Evolutionary conservation across 2,329 filamentous ascomycete species (phyloP), one percentile per base, ranked within the genome.

Genomic region (Sclerotinia borealis): DNA sequence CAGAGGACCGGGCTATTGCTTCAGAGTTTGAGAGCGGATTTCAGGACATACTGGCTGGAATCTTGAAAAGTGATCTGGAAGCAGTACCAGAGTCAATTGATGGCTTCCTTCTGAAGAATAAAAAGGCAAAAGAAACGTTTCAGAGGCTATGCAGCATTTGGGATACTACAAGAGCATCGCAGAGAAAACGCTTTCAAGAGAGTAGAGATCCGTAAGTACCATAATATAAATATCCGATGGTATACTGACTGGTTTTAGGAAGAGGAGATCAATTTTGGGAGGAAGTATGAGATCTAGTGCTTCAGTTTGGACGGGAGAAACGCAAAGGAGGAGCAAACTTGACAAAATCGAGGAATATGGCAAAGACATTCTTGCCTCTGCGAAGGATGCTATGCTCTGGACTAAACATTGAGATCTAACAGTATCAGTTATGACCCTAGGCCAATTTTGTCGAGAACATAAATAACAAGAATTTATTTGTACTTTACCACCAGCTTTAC

Each of bases 331-430:
- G 17, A 56, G 19, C 9, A 34, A 25, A 34, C 39, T 56, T 17
- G 54, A 45, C 13, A 25, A 34, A 7, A 45, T 56, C 13, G 54
- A 56, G 27, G 54, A 56, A 45, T 56, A 56, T 56, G 39, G 54
- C 13, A 56, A 56, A 34, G 54, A 56, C 8, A 45, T 56, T 9
- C 4, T 56, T 13, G 29, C 27, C 39, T 56, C 54, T 17, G 54
- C 54, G 2, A 56, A 56, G 13, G 39, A 34, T 19, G 54, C 54
- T 4, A 45, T 56, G 27, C 54, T n/a, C 8, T 43, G 54, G 54
- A 25, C 25, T 13, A 56, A 56, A 10, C 13, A 45, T 11, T 25
- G 15, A 45, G 39, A 19, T 45, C n/a, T 47, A 6, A 13, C n/a
- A 17, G 19, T 2, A 8, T 7, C 2, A 17, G n/a, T n/a, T n/a